Evolutionary conservation across 495 filamentous ascomycete genomes (phyloP), one percentile per base, ranked within the genome.

Genomic region (Aspergillus panamensis): DNA sequence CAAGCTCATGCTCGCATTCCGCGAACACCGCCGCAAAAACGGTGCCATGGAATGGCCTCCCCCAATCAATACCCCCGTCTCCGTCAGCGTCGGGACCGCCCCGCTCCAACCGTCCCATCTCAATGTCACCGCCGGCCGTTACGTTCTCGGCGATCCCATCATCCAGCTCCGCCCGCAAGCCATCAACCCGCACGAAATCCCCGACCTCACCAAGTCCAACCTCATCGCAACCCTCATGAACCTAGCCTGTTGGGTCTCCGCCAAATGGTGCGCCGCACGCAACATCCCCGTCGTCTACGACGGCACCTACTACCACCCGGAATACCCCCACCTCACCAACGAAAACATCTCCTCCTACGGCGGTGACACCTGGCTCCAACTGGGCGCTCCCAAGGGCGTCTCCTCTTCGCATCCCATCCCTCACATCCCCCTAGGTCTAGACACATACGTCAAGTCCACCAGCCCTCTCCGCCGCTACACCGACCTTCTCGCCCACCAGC

Each of bases 401-500:
- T 78, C 80, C 12, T 82, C 74, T 55, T 67, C 80, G 42, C 55
- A 33, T 35, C 81, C 86, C 0, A 69, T 82, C 42, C 79, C 74
- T 16, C 81, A 89, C 63, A 72, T 76, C 31, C 67, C 78, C 8
- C 71, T 96, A 17, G 91, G 89, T 12, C 60, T 88, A 5, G 73
- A 85, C 45, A 74, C 83, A 37, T 96, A 96, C 66, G 75, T 84
- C 58, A 94, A 90, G 64, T 83, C 84, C 39, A 97, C 94, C 2
- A 91, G 87, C 60, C 94, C 94, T 3, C 77, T 98, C 8, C 89
- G 94, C 16, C 82, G 94, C 30, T 96, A 86, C 71, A 72, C 74
- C 14, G 94, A 98, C 69, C 70, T 97, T 59, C 73, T 97, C n/a
- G 77, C 82, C 0, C 92, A 96, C 69, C 97, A 91, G 81, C 93